These are phyloP conservation scores for Botrytis paeoniae DNA, from an alignment of 2,329 filamentous ascomycete genomes.

Conservation along the genomic window DNA sequence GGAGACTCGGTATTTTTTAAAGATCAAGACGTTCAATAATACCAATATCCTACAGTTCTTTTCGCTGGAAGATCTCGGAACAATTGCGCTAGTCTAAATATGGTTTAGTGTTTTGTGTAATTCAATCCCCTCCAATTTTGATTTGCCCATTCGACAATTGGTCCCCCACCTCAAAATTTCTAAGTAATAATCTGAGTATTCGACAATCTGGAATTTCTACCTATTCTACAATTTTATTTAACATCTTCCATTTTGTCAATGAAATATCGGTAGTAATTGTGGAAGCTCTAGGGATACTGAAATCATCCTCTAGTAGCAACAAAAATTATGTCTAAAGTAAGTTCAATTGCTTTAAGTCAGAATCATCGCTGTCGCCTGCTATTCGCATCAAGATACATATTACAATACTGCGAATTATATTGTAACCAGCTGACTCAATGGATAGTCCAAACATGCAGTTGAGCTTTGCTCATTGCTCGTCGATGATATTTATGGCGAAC, in stretches of 20 bases:
- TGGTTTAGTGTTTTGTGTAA: not conserved
- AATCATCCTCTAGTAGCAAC: conserved; percentile 69
- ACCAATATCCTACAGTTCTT: conserved; percentile 24
- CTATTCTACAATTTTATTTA: not conserved
- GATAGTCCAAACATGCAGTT: conserved; percentile 67
- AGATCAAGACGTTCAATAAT: conserved; percentile 12
- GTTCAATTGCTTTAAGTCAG: conserved; percentile 35
- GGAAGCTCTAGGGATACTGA: conserved; percentile 75
- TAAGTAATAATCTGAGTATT: conserved; percentile 12
- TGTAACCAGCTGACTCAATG: conserved; percentile 9
- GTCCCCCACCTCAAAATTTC: conserved; percentile 21
- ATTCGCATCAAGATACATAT: conserved; percentile 28
- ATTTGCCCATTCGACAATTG: conserved; percentile 9
- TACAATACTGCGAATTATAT: not conserved
- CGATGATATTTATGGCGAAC: conserved; percentile 84
- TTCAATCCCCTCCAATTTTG: conserved; percentile 12
- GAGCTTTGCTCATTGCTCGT: conserved; percentile 91
- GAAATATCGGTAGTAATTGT: conserved; percentile 62
- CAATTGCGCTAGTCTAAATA: conserved; percentile 3
- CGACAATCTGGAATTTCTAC: conserved; percentile 14
- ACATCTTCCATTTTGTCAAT: conserved; percentile 29
- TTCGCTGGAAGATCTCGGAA: conserved; percentile 25
- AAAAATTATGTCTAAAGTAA: conserved; percentile 53
- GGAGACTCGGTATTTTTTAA: conserved; percentile 24
- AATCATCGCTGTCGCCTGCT: conserved; percentile 21